A percentile compares a stretch with the other conserved stretches of the same genome.
Evolutionary conservation across 352 stramenopile genomes (phyloP).

Genomic region (Halophytophthora batemanensis): DNA sequence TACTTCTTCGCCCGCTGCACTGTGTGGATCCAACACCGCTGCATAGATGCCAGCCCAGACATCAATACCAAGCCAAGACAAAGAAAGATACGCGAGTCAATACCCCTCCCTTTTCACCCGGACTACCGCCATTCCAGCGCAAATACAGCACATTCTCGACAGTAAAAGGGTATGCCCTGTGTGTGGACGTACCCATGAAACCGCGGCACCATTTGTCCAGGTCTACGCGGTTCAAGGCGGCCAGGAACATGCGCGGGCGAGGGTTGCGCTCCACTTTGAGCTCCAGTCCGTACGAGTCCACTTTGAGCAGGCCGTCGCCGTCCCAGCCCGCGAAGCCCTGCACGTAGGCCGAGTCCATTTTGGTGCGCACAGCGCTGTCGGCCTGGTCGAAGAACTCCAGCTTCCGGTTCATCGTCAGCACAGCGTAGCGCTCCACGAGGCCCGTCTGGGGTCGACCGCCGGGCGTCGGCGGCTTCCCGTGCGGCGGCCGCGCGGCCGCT

Average conservation of each 20-base stretch:
- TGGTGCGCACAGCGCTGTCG: slow-evolving; percentile 23
- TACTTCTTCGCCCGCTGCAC: slow-evolving; percentile 55
- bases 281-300: slow-evolving; percentile 78
- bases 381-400: slow-evolving; percentile 66
- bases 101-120: neutral
- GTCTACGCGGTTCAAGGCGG: slow-evolving; percentile 79
- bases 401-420: slow-evolving; percentile 79
- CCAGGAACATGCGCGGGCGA: slow-evolving; percentile 52
- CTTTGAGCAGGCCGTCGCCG: slow-evolving; percentile 60
- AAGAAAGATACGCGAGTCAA: neutral
- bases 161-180: neutral
- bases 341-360: slow-evolving; percentile 48
- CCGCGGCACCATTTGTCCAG: slow-evolving; percentile 80
- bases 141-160: neutral
- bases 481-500: slow-evolving; percentile 5
- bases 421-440: slow-evolving; percentile 60
- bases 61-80: neutral
- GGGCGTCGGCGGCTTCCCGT: slow-evolving; percentile 8
- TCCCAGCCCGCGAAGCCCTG: slow-evolving; percentile 78
- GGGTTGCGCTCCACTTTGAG: slow-evolving; percentile 66
- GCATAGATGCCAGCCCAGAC: neutral
- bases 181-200: slow-evolving; percentile 39
- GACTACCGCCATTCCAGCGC: neutral
- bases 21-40: slow-evolving; percentile 70
- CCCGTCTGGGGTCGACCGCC: neutral